phyloP scores from a whole-genome alignment of 2,329 filamentous ascomycete genomes.

The Cyphellophora europaea region DNA sequence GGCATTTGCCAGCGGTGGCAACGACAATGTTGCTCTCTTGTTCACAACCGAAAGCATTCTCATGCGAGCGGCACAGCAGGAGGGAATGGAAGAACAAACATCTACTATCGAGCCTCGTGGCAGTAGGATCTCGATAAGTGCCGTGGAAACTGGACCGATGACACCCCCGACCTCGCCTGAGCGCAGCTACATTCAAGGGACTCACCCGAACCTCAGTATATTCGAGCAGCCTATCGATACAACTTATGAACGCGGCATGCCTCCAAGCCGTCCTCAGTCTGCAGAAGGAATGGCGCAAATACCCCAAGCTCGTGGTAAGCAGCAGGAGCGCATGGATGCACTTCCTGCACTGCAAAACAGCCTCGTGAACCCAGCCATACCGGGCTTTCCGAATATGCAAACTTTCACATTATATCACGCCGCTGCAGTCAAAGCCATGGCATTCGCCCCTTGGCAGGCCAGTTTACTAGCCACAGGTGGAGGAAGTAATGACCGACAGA shows the following conservation, averaged over 20 bases:
- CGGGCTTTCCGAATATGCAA: constrained; percentile 32
- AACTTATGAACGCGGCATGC: background rate
- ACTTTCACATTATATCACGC: constrained; percentile 68
- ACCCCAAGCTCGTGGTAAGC: background rate
- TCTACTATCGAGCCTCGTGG: background rate
- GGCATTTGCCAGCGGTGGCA: constrained; percentile 78
- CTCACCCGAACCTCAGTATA: background rate
- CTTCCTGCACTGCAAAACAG: constrained; percentile 8
- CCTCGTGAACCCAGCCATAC: constrained; percentile 13
- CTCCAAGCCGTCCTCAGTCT: background rate
- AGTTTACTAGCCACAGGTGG: constrained; percentile 83
- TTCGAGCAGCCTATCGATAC: background rate
- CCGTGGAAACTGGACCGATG: background rate
- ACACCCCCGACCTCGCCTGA: constrained; percentile 8
- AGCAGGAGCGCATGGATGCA: background rate
- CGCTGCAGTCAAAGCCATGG: constrained; percentile 91
- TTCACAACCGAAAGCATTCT: constrained; percentile 61
- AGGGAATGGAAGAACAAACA: background rate
- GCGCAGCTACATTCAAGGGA: background rate
- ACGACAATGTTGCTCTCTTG: constrained; percentile 81
- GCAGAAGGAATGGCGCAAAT: constrained; percentile 1
- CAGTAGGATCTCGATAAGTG: too few relatives aligned
- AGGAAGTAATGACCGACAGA: constrained; percentile 87
- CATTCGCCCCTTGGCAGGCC: constrained; percentile 90
- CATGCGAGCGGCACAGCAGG: constrained; percentile 3